A percentile compares a stretch with the other conserved stretches of the same genome.
These are phyloP conservation scores for Aspergillus neoniger DNA, from an alignment of 2,329 filamentous ascomycete genomes.

Conservation along the genomic window DNA sequence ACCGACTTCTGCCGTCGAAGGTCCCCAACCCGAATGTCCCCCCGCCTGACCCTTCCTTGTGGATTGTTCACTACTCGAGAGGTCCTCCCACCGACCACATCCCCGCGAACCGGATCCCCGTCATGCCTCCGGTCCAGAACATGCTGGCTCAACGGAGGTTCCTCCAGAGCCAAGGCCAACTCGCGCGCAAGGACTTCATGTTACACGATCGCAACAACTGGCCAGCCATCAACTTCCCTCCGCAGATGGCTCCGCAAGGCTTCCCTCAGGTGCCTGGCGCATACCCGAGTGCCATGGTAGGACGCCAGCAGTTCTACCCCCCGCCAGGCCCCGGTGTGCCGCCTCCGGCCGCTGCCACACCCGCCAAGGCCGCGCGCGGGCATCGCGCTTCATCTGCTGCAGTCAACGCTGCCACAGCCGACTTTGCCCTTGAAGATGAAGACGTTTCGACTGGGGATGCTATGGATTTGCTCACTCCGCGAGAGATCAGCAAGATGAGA, in stretches of 20 bases:
- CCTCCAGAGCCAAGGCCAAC: slow-evolving; percentile 73
- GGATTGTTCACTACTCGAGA: slow-evolving; percentile 87
- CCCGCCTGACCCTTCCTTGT: slow-evolving; percentile 76
- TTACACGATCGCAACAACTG: slow-evolving; percentile 85
- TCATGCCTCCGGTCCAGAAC: slow-evolving; percentile 44
- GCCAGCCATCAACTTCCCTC: slow-evolving; percentile 77
- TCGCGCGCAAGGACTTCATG: slow-evolving; percentile 92
- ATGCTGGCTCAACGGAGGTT: slow-evolving; percentile 53
- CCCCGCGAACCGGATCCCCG: slow-evolving; percentile 60
- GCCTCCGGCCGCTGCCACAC: slow-evolving; percentile 26
- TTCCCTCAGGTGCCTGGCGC: slow-evolving; percentile 53
- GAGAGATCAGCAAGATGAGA: slow-evolving; percentile 81
- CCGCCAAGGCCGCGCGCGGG: slow-evolving; percentile 44
- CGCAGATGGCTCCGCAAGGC: slow-evolving; percentile 52
- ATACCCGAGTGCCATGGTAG: slow-evolving; percentile 39
- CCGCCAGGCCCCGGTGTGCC: slow-evolving; percentile 32
- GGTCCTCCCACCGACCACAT: slow-evolving; percentile 73
- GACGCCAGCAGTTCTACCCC: slow-evolving; percentile 40
- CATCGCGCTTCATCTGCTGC: slow-evolving; percentile 45
- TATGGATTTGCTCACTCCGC: slow-evolving; percentile 84
- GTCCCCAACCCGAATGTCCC: slow-evolving; percentile 69
- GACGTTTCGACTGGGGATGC: slow-evolving; percentile 84
- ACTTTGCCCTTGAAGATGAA: slow-evolving; percentile 73
- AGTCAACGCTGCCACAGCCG: slow-evolving; percentile 41
- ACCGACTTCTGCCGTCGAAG: slow-evolving; percentile 75